These are phyloP conservation scores for Poterioochromonas sp. DNA, from an alignment of 352 stramenopile species.

Conservation along the genomic window DNA sequence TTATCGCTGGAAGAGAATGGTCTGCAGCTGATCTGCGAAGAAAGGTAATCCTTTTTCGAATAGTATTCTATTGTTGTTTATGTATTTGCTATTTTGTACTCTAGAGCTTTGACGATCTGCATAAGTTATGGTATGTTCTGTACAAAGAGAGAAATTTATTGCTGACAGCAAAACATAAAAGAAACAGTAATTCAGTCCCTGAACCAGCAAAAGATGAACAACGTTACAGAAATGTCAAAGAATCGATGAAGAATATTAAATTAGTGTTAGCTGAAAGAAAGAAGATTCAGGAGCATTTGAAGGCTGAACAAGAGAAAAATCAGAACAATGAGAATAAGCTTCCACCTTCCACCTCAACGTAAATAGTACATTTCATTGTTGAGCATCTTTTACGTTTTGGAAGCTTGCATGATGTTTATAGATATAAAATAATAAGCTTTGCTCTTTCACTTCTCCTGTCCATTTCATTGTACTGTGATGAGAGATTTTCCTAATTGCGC, in stretches of 20 bases:
- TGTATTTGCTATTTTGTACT: background rate
- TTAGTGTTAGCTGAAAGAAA: slow-evolving; percentile 15
- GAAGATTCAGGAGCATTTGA: background rate
- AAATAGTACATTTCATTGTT: too few species aligned
- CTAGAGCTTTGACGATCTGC: slow-evolving; percentile 28
- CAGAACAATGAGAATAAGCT: too few species aligned
- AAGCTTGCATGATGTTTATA: too few species aligned
- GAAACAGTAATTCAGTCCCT: background rate
- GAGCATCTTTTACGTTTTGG: too few species aligned
- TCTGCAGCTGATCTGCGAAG: slow-evolving; percentile 1
- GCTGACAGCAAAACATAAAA: background rate
- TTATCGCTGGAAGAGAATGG: slow-evolving; percentile 7
- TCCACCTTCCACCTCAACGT: too few species aligned
- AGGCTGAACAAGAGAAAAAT: background rate
- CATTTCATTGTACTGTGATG: too few species aligned
- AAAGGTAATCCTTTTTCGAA: slow-evolving; percentile 5
- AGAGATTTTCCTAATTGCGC: too few species aligned
- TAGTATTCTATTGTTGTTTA: background rate
- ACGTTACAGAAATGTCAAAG: slow-evolving; percentile 10
- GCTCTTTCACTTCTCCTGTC: too few species aligned
- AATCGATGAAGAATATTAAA: slow-evolving; percentile 8
- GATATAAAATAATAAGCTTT: too few species aligned
- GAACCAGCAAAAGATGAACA: background rate
- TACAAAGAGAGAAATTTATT: slow-evolving; percentile 32
- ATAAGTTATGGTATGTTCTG: slow-evolving; percentile 21